Evolutionary conservation across 257 asterid species (phyloP).

Genomic region (Plectranthus barbatus): DNA sequence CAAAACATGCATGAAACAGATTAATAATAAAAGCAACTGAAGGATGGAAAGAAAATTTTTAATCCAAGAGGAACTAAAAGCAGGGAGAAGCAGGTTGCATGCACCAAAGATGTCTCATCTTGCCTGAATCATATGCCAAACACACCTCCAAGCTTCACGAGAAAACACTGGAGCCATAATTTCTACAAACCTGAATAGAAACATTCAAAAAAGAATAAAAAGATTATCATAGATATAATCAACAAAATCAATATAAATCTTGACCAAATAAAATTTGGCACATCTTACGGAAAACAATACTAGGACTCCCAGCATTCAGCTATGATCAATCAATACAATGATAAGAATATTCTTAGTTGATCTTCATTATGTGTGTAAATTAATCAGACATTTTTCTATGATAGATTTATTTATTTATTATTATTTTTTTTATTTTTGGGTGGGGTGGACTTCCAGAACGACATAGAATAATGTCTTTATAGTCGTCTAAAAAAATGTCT

Average conservation of each 20-base stretch:
- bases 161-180: slow-evolving; percentile 99
- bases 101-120: slow-evolving; percentile 1
- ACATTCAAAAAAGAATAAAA: slow-evolving; percentile 1
- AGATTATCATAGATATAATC: neutral
- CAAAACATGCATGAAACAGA: slow-evolving; percentile 3
- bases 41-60: neutral
- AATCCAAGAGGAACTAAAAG: neutral
- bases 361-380: no score
- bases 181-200: slow-evolving; percentile 81
- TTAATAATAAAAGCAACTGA: neutral
- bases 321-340: neutral
- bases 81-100: neutral
- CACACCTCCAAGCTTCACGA: slow-evolving; percentile 98
- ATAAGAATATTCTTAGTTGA: neutral
- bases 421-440: no score
- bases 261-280: neutral
- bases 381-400: no score
- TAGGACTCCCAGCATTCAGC: neutral
- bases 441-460: no score
- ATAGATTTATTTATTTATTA: no score
- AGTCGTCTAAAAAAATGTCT: no score
- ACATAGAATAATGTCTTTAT: neutral
- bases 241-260: neutral
- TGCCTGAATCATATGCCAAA: slow-evolving; percentile 99
- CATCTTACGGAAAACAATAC: neutral